phyloP scores from a whole-genome alignment of 768 basidiomycete genomes.

The Clavulina sp. region DNA sequence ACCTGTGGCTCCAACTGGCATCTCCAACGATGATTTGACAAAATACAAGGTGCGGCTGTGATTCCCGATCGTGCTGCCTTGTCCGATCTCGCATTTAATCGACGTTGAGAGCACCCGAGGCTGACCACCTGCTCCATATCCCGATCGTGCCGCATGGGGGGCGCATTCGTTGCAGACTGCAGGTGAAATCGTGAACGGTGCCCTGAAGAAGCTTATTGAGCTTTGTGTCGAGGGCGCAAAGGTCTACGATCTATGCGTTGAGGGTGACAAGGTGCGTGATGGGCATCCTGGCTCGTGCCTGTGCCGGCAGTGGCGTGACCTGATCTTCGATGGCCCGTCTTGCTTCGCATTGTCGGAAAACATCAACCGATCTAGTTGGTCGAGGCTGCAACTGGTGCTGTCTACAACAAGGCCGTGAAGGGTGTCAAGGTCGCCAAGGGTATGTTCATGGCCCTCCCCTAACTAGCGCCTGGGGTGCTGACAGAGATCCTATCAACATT shows the following conservation, averaged over 20 bases:
- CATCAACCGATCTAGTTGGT: constrained; percentile 29
- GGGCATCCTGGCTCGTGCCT: too few species aligned
- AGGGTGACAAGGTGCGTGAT: constrained; percentile 58
- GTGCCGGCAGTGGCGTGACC: too few species aligned
- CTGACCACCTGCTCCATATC: neutral
- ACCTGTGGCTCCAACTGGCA: neutral
- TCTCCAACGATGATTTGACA: constrained; percentile 36
- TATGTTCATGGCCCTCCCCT: too few species aligned
- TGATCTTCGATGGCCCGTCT: neutral
- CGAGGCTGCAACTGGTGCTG: constrained; percentile 63
- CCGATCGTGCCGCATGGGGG: neutral
- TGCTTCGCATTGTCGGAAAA: neutral
- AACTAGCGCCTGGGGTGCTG: neutral
- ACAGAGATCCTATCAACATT: neutral
- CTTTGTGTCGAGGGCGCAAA: constrained; percentile 67
- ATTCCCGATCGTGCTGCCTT: constrained; percentile 14
- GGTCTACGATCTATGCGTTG: constrained; percentile 69
- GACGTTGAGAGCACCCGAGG: neutral
- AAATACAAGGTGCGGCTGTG: constrained; percentile 57
- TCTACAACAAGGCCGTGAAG: constrained; percentile 84
- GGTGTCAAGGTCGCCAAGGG: constrained; percentile 80
- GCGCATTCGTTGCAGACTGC: constrained; percentile 38
- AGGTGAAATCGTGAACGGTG: constrained; percentile 73
- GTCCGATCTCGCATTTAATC: neutral
- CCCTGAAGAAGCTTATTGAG: constrained; percentile 69